phyloP scores from a whole-genome alignment of 106 monocot genomes.

The Amphibolis antarctica region DNA sequence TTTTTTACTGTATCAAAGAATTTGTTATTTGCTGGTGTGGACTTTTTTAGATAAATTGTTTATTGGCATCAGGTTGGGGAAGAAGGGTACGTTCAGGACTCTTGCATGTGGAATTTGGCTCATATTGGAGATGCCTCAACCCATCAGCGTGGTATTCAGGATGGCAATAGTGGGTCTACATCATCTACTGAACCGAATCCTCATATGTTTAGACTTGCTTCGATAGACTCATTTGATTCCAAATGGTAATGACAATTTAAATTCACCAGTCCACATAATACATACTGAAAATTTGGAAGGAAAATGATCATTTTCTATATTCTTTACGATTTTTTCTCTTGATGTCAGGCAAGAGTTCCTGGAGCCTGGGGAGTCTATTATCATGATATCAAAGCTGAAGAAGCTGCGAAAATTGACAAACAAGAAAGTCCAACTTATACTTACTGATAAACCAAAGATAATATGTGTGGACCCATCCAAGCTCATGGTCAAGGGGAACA shows the following conservation, averaged over 20 bases:
- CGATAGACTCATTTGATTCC: conserved; percentile 92
- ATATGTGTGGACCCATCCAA: conserved; percentile 59
- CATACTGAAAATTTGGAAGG: not conserved
- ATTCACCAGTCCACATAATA: not conserved
- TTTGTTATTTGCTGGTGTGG: not conserved
- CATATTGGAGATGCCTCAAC: conserved; percentile 34
- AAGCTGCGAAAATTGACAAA: conserved; percentile 60
- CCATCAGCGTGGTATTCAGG: conserved; percentile 22
- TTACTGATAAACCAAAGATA: conserved; percentile 80
- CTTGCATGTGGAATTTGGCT: conserved; percentile 49
- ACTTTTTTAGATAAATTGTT: not conserved
- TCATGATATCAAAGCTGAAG: conserved; percentile 81
- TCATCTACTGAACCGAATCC: conserved; percentile 46
- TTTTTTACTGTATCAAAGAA: not conserved
- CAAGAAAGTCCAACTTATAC: conserved; percentile 92
- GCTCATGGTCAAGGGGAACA: conserved; percentile 38
- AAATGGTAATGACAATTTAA: conserved; percentile 48
- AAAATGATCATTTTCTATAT: not conserved
- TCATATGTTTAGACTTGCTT: conserved; percentile 53
- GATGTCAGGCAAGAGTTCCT: conserved; percentile 73
- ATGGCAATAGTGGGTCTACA: conserved; percentile 25
- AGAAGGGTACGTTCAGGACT: conserved; percentile 45
- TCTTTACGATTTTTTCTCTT: conserved; percentile 26
- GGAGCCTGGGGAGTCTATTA: conserved; percentile 65
- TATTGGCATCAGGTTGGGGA: conserved; percentile 32